phyloP scores from a whole-genome alignment of 345 rosid species.

The Gossypium stocksii region DNA sequence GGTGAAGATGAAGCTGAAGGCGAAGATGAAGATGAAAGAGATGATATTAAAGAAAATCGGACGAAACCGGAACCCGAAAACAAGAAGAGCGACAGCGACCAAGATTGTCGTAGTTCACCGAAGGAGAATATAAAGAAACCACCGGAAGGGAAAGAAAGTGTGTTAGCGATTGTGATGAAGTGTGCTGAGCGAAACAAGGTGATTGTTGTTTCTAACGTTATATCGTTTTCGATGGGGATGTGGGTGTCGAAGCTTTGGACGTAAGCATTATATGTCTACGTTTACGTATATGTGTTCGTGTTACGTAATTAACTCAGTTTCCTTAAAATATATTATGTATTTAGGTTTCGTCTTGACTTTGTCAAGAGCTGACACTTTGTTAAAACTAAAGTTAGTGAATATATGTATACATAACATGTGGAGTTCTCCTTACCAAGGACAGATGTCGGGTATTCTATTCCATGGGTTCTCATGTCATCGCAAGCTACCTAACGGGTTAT shows the following conservation, averaged over 20 bases:
- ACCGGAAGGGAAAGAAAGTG: slow-evolving; percentile 11
- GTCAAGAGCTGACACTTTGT: too few species aligned
- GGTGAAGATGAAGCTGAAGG: background rate
- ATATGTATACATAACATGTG: too few species aligned
- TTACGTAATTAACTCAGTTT: too few species aligned
- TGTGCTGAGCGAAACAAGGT: slow-evolving; percentile 24
- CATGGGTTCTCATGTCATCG: too few species aligned
- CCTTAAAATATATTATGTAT: too few species aligned
- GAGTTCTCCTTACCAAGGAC: too few species aligned
- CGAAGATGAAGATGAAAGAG: background rate
- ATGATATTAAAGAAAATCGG: background rate
- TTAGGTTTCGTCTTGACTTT: too few species aligned
- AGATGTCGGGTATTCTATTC: too few species aligned
- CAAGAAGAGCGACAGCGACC: too few species aligned
- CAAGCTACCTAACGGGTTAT: too few species aligned
- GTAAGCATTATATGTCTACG: background rate
- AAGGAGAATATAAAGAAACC: slow-evolving; percentile 12
- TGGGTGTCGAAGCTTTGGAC: background rate
- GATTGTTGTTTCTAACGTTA: slow-evolving; percentile 21
- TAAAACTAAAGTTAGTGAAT: too few species aligned
- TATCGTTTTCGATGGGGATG: slow-evolving; percentile 43
- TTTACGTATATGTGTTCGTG: too few species aligned
- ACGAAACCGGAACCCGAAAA: background rate
- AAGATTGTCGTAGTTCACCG: background rate
- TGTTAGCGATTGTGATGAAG: slow-evolving; percentile 17